Evolutionary conservation across 2,329 filamentous ascomycete species (phyloP).

Genomic region (Penicillium hordei): DNA sequence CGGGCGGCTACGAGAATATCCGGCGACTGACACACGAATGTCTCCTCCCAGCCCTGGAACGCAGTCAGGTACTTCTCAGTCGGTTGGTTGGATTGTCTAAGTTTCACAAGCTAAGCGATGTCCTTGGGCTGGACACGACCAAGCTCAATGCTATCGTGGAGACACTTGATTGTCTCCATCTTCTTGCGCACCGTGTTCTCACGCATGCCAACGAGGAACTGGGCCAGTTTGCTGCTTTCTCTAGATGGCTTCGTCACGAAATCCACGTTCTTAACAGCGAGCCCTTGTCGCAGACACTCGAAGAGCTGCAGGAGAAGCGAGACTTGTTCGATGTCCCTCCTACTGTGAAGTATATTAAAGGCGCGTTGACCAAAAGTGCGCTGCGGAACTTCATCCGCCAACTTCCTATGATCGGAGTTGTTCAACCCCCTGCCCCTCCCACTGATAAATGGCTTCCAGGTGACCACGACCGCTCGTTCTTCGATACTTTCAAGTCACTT

Average conservation of each 20-base stretch:
- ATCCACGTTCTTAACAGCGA: slow-evolving; percentile 74
- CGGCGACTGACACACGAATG: slow-evolving; percentile 80
- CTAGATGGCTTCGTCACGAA: slow-evolving; percentile 77
- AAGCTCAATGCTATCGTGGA: slow-evolving; percentile 65
- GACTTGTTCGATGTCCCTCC: slow-evolving; percentile 70
- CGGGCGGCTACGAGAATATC: slow-evolving; percentile 73
- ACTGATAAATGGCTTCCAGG: slow-evolving; percentile 44
- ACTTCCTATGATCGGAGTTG: slow-evolving; percentile 35
- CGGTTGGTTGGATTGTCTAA: slow-evolving; percentile 79
- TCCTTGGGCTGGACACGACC: slow-evolving; percentile 64
- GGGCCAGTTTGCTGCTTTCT: slow-evolving; percentile 74
- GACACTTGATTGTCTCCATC: slow-evolving; percentile 69
- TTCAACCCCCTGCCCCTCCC: slow-evolving; percentile 40
- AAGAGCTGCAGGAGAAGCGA: slow-evolving; percentile 77
- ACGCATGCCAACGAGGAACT: slow-evolving; percentile 73
- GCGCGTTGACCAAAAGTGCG: slow-evolving; percentile 65
- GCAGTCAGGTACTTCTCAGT: slow-evolving; percentile 76
- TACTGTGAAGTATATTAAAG: slow-evolving; percentile 75
- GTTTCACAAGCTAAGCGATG: slow-evolving; percentile 67
- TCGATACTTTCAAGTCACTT: slow-evolving; percentile 51
- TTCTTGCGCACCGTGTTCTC: slow-evolving; percentile 73
- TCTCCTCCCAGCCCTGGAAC: slow-evolving; percentile 82
- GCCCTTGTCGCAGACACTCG: slow-evolving; percentile 55
- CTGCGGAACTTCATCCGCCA: slow-evolving; percentile 58
- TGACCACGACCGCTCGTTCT: slow-evolving; percentile 43